A percentile compares a stretch with the other conserved stretches of the same genome.
Evolutionary conservation across 2,329 filamentous ascomycete species (phyloP).

Genomic region (Aspergillus pseudoglaucus): DNA sequence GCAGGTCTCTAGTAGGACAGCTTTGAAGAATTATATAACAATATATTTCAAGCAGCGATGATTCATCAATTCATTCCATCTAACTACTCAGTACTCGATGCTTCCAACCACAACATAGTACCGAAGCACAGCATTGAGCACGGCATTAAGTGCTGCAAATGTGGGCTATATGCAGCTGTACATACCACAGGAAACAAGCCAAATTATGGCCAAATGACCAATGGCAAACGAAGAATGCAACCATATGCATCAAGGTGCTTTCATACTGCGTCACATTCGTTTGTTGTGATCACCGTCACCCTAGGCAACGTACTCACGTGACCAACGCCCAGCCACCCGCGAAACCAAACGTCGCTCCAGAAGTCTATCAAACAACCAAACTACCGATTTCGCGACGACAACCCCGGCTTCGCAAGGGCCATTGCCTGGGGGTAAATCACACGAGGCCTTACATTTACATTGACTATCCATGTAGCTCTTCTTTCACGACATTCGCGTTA

Average conservation of each 20-base stretch:
- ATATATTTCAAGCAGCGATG: too few species aligned
- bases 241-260: not conserved
- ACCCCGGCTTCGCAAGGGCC: not conserved
- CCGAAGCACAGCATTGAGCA: too few species aligned
- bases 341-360: constrained; percentile 10
- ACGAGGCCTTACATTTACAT: not conserved
- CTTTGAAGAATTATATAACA: too few species aligned
- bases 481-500: not conserved
- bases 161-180: too few species aligned
- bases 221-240: not conserved
- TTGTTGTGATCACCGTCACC: constrained; percentile 5
- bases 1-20: too few species aligned
- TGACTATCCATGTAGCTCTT: constrained; percentile 7
- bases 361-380: constrained; percentile 5
- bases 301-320: constrained; percentile 10
- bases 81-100: too few species aligned
- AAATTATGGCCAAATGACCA: too few species aligned
- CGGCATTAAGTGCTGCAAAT: not conserved
- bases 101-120: too few species aligned
- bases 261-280: not conserved
- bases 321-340: constrained; percentile 13
- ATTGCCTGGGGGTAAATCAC: constrained; percentile 3
- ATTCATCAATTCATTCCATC: too few species aligned
- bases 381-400: constrained; percentile 1
- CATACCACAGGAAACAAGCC: too few species aligned